phyloP scores from a whole-genome alignment of 2,329 filamentous ascomycete genomes.

The Paraphaeosphaeria minitans region DNA sequence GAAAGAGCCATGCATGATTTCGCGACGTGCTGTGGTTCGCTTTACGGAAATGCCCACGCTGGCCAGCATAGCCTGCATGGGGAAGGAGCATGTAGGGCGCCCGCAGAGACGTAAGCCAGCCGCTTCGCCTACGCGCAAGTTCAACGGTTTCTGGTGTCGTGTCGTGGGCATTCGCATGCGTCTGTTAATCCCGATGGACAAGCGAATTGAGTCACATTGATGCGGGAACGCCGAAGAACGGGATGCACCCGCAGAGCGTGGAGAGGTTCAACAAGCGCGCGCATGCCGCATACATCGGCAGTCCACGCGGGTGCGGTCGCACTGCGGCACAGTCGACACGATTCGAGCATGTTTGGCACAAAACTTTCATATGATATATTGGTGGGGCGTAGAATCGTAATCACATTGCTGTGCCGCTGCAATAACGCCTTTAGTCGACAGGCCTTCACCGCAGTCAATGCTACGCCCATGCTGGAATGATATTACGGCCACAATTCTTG shows the following conservation, averaged over 20 bases:
- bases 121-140: not conserved
- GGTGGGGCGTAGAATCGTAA: constrained; percentile 11
- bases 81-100: not conserved
- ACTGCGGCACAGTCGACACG: constrained; percentile 11
- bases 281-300: not conserved
- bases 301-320: constrained; percentile 7
- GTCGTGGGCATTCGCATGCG: not conserved
- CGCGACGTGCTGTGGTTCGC: not conserved
- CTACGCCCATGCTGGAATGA: not conserved
- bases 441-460: not conserved
- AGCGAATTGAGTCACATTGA: not conserved
- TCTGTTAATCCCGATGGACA: not conserved
- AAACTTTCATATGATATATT: constrained; percentile 15
- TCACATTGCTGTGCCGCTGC: constrained; percentile 13
- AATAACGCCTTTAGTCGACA: constrained; percentile 1
- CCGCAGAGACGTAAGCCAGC: not conserved
- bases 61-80: not conserved
- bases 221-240: not conserved
- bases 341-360: not conserved
- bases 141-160: not conserved
- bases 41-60: not conserved
- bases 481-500: constrained; percentile 48
- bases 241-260: not conserved
- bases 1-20: not conserved
- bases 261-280: constrained; percentile 3